phyloP scores from a whole-genome alignment of 108 stramenopile genomes.

The Skeletonema costatum region DNA sequence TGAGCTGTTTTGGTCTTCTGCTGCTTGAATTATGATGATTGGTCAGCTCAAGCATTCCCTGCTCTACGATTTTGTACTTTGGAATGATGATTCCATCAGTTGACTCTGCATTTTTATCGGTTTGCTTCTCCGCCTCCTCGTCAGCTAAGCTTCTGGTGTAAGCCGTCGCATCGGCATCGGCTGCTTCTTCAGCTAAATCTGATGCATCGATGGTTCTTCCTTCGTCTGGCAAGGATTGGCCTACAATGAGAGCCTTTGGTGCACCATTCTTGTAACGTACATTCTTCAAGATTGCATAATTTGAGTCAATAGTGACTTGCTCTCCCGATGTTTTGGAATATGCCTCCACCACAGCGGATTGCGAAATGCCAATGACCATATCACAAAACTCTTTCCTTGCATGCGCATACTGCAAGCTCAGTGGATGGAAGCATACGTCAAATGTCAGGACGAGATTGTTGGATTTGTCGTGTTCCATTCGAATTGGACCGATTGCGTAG shows the following conservation, averaged over 20 bases:
- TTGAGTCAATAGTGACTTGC: neutral
- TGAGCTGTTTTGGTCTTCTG: constrained; percentile 21
- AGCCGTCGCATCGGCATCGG: no score
- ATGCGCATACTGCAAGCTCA: constrained; percentile 27
- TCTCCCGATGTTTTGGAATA: constrained; percentile 28
- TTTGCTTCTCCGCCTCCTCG: neutral
- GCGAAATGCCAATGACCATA: constrained; percentile 30
- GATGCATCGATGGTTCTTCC: neutral
- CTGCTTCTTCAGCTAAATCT: neutral
- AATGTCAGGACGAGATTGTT: constrained; percentile 34
- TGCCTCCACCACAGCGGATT: constrained; percentile 20
- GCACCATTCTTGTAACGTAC: constrained; percentile 39
- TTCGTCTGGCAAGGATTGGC: neutral
- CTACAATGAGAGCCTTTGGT: constrained; percentile 31
- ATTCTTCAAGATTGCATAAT: constrained; percentile 25
- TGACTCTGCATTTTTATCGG: neutral
- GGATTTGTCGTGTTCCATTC: constrained; percentile 63
- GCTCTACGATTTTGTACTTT: constrained; percentile 38
- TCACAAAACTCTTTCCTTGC: constrained; percentile 29
- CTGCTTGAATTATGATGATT: constrained; percentile 15
- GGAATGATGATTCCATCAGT: neutral
- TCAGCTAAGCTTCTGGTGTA: no score
- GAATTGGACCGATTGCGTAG: constrained; percentile 57
- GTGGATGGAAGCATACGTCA: constrained; percentile 43
- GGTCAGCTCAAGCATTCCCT: constrained; percentile 28